These are phyloP conservation scores for Pugionium dolabratum DNA, from an alignment of 345 rosid genomes.

Conservation along the genomic window DNA sequence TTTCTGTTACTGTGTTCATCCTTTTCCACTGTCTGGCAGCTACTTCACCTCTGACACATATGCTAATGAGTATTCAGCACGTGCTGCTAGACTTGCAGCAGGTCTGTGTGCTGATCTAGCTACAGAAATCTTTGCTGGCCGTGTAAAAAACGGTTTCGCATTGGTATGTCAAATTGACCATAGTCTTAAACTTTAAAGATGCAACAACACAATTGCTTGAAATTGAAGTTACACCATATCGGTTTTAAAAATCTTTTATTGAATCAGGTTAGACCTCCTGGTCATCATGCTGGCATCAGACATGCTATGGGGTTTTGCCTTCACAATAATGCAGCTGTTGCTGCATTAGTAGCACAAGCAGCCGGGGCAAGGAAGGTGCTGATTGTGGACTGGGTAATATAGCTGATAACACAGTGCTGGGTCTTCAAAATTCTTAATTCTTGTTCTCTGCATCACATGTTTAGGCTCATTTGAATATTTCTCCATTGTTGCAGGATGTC, in stretches of 20 bases:
- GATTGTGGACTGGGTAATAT: conserved; percentile 90
- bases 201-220: not conserved
- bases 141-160: conserved; percentile 88
- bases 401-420: conserved; percentile 33
- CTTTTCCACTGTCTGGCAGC: conserved; percentile 49
- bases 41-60: conserved; percentile 96
- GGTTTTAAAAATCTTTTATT: conserved; percentile 10
- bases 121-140: conserved; percentile 71
- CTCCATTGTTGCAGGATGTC: conserved; percentile 70
- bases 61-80: conserved; percentile 95
- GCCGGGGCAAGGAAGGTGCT: conserved; percentile 94
- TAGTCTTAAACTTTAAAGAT: not conserved
- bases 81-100: conserved; percentile 98
- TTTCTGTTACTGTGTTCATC: conserved; percentile 4
- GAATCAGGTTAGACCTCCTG: conserved; percentile 93
- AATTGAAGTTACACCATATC: conserved; percentile 5
- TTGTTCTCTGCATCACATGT: not conserved
- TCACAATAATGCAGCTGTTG: conserved; percentile 97
- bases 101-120: conserved; percentile 98
- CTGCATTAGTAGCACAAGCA: conserved; percentile 87
- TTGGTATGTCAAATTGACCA: conserved; percentile 58
- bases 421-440: conserved; percentile 3
- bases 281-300: conserved; percentile 95
- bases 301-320: conserved; percentile 99
- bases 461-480: conserved; percentile 8